phyloP scores from a whole-genome alignment of 257 asterid species.

The Solanum clarkiae region DNA sequence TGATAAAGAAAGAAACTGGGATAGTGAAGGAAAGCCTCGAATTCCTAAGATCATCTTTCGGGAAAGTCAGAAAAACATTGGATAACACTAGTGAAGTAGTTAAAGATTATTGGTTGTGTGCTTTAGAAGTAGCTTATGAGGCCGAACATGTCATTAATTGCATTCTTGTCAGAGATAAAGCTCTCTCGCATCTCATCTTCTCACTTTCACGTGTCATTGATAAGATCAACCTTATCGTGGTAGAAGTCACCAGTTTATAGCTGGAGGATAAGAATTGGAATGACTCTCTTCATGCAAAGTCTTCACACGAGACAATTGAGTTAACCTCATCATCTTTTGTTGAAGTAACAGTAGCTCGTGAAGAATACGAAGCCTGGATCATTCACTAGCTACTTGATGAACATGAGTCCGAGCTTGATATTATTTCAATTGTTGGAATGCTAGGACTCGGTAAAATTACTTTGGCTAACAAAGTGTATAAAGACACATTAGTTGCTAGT shows the following conservation, averaged over 20 bases:
- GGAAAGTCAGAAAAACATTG: background rate
- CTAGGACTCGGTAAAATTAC: background rate
- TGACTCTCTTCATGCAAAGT: background rate
- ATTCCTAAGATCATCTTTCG: background rate
- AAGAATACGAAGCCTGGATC: background rate
- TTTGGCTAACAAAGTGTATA: background rate
- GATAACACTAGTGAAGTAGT: background rate
- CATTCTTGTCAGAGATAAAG: background rate
- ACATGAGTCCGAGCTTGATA: background rate
- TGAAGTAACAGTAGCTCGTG: background rate
- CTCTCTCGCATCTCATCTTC: background rate
- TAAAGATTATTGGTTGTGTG: background rate
- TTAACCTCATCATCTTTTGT: background rate
- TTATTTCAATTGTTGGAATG: background rate
- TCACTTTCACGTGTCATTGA: background rate
- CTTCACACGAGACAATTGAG: background rate
- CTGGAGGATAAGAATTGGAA: background rate
- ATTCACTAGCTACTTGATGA: background rate
- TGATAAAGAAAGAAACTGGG: background rate
- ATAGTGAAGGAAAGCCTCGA: background rate
- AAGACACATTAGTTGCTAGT: background rate
- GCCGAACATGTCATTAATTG: background rate
- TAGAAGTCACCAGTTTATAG: background rate
- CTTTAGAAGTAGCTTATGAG: background rate
- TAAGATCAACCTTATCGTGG: background rate